Base-by-base conservation (phyloP, 768 basidiomycete genomes). In the Trametes cingulata region DNA sequence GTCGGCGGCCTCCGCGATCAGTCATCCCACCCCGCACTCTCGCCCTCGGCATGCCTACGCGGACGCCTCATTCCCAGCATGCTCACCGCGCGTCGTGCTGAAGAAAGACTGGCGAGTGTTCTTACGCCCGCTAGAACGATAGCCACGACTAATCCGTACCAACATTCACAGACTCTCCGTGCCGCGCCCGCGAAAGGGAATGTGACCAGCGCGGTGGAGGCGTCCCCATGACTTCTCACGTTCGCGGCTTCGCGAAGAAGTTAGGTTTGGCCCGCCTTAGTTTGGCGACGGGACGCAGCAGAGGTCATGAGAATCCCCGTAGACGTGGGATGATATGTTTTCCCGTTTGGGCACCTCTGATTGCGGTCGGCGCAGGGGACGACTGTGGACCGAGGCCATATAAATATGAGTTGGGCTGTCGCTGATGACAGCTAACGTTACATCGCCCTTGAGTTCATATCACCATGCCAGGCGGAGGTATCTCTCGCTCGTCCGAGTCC, bases 401-500 rank as follows among this genome's bases (percentile, higher is more conserved):
- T 48, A 15, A n/a, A 29, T 48, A 29, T 6, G 17, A 17, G 25
- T 25, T 20, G 17, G 1, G 14, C 15, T 15, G 46, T 15, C 45
- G 24, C 5, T 40, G 39, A 3, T 33, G 3, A 33, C 29, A 17
- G 14, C 27, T 48, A 7, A 12, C 46, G 25, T 29, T 33, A 33
- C 8, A 5, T 15, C 13, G 17, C 13, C 46, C 46, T 17, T 4
- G 27, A 25, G 4, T n/a, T 2, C 2, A 15, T 25, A 15, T 25
- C 22, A 50, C 19, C 39, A 55, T 60, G 52, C 53, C 53, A 27
- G 53, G 52, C 14, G 47, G 46, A 17, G n/a, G 33, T 35, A n/a
- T 40, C 33, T 46, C 59, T 36, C 41, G 25, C 7, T 8, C 15
- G 1, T 25, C 41, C 22, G 12, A 53, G 29, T n/a, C 45, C 1